Evolutionary conservation across 331 rosid genomes (phyloP).

Genomic region (Prunus yedoensis): DNA sequence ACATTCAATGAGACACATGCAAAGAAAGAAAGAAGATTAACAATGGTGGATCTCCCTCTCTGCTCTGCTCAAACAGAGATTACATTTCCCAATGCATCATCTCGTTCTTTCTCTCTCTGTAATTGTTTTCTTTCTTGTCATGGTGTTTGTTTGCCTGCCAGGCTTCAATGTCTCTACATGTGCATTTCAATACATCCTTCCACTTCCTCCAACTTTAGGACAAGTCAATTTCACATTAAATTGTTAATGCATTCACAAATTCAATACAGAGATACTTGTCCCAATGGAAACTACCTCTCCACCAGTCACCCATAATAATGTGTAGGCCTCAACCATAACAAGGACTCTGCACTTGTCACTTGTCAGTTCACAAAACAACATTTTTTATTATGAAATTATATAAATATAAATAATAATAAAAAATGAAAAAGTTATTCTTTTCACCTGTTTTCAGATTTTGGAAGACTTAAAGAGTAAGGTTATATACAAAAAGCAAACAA

Average conservation of each 20-base stretch:
- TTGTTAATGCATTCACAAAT: constrained; percentile 1
- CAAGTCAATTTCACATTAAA: constrained; percentile 26
- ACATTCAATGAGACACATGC: not conserved
- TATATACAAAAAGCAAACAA: too few species aligned
- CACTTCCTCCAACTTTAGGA: not conserved
- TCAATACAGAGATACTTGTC: constrained; percentile 21
- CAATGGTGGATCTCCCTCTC: not conserved
- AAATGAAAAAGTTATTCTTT: too few species aligned
- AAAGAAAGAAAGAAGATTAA: not conserved
- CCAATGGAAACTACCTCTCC: constrained; percentile 21
- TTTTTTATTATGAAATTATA: not conserved
- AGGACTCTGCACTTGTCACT: constrained; percentile 13
- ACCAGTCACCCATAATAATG: constrained; percentile 3
- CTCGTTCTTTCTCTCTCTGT: not conserved
- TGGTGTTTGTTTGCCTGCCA: not conserved
- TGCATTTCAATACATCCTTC: not conserved
- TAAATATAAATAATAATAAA: too few species aligned
- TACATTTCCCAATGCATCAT: constrained; percentile 23
- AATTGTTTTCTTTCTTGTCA: not conserved
- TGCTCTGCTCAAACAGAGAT: not conserved
- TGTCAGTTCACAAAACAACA: constrained; percentile 11
- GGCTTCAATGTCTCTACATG: constrained; percentile 1
- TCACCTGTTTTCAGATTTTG: not conserved
- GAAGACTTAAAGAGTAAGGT: not conserved
- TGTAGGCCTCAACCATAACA: not conserved